phyloP scores from a whole-genome alignment of 176 grass and related monocot genomes.

The Dactylis glomerata region DNA sequence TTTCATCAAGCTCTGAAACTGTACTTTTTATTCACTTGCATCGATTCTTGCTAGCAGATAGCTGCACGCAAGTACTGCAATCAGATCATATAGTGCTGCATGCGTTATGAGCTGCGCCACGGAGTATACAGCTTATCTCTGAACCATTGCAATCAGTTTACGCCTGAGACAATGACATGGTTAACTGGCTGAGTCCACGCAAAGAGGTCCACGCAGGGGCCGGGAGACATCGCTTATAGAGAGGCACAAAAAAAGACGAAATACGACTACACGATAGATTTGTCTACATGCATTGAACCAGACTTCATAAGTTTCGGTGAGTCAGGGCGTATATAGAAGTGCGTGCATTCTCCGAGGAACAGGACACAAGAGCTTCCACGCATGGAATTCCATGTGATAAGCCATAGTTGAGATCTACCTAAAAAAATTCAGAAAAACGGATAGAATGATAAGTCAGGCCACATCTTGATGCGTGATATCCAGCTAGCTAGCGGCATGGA shows the following conservation, averaged over 20 bases:
- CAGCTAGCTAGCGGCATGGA: neutral
- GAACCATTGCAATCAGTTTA: neutral
- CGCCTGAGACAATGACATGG: too few species aligned
- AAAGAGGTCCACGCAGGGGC: neutral
- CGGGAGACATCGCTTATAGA: neutral
- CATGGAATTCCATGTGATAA: constrained; percentile 22
- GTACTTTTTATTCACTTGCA: neutral
- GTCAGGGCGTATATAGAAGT: neutral
- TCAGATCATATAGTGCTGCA: neutral
- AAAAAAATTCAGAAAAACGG: constrained; percentile 18
- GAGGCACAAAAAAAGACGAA: neutral
- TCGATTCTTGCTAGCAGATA: neutral
- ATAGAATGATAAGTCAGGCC: constrained; percentile 35
- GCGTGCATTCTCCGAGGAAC: constrained; percentile 11
- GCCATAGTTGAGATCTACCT: constrained; percentile 8
- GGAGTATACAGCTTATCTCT: neutral
- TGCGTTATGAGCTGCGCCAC: neutral
- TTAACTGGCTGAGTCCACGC: neutral
- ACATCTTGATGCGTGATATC: constrained; percentile 45
- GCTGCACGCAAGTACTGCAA: constrained; percentile 1
- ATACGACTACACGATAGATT: neutral
- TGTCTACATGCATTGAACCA: constrained; percentile 32
- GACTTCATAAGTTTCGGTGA: neutral
- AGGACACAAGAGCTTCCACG: neutral
- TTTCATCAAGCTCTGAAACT: neutral